A percentile compares a stretch with the other conserved stretches of the same genome.
These are phyloP conservation scores for Microbotryum scabiosae DNA, from an alignment of 1,284 basidiomycete genomes.

Conservation along the genomic window DNA sequence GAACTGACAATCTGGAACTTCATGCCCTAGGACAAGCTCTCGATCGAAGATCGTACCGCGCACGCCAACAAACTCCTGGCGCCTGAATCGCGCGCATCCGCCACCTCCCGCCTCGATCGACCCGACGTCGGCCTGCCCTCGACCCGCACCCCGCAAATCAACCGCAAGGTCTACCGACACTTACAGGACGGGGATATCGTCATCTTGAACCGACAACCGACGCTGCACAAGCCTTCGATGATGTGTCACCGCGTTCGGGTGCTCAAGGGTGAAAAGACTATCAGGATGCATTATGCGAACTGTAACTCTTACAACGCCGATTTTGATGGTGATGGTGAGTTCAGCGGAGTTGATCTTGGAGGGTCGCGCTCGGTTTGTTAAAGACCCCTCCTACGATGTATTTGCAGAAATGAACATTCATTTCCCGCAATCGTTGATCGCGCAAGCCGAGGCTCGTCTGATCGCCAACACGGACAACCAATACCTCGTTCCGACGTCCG, in stretches of 20 bases:
- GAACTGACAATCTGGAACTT: not conserved
- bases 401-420: constrained; percentile 94
- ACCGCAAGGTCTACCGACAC: constrained; percentile 97
- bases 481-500: constrained; percentile 95
- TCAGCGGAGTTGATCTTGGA: not conserved
- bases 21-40: constrained; percentile 62
- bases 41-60: constrained; percentile 79
- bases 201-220: constrained; percentile 96
- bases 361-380: not conserved
- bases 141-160: constrained; percentile 49
- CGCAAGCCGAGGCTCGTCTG: constrained; percentile 84
- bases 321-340: constrained; percentile 91
- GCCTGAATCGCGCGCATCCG: constrained; percentile 43
- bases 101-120: constrained; percentile 37
- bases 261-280: constrained; percentile 92
- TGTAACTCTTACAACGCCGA: constrained; percentile 99
- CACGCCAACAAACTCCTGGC: constrained; percentile 96
- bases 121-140: constrained; percentile 40
- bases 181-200: constrained; percentile 90
- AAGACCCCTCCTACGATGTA: not conserved
- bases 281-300: constrained; percentile 99
- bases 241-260: constrained; percentile 96
- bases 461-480: constrained; percentile 99
- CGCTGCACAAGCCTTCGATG: constrained; percentile 99
- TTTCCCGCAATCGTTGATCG: constrained; percentile 91